A percentile compares a stretch with the other conserved stretches of the same genome.
Conservation (phyloP, 116 monocot genomes). For the Iris pallida region DNA sequence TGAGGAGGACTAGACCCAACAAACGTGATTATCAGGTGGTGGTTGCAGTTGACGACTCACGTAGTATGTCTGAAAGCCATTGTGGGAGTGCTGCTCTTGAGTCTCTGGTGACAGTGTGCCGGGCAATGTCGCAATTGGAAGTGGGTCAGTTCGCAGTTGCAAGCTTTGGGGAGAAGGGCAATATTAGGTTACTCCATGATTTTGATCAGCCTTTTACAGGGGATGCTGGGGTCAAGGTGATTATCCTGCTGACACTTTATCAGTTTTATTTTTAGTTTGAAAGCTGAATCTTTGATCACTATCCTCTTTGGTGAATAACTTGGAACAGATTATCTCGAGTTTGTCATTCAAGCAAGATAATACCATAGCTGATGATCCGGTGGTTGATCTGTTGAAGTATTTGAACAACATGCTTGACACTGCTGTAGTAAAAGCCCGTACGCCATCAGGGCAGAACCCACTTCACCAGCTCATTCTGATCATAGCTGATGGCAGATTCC, state of each 20-base stretch:
- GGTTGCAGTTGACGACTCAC: slow-evolving; percentile 85
- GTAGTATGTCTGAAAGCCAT: slow-evolving; percentile 87
- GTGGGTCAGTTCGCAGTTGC: slow-evolving; percentile 89
- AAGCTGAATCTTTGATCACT: slow-evolving; percentile 5
- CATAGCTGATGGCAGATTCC: slow-evolving; percentile 80
- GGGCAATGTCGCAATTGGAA: slow-evolving; percentile 94
- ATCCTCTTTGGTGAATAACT: slow-evolving; percentile 3
- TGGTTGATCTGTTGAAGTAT: slow-evolving; percentile 70
- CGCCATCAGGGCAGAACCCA: slow-evolving; percentile 76
- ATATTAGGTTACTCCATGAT: slow-evolving; percentile 72
- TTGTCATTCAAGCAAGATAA: slow-evolving; percentile 92
- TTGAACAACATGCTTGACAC: slow-evolving; percentile 79
- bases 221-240: slow-evolving; percentile 72
- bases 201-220: slow-evolving; percentile 74
- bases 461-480: slow-evolving; percentile 83
- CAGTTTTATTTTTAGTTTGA: neutral
- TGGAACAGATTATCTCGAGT: slow-evolving; percentile 75
- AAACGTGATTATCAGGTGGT: slow-evolving; percentile 95
- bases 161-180: slow-evolving; percentile 76
- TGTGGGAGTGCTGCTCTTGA: slow-evolving; percentile 69
- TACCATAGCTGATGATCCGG: slow-evolving; percentile 64
- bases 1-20: slow-evolving; percentile 81
- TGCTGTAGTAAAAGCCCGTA: slow-evolving; percentile 64
- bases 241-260: neutral
- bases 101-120: slow-evolving; percentile 76